A percentile compares a stretch with the other conserved stretches of the same genome.
Evolutionary conservation across 192 early-diverging fungal species (phyloP).

Genomic region (Linnemannia hyalina): DNA sequence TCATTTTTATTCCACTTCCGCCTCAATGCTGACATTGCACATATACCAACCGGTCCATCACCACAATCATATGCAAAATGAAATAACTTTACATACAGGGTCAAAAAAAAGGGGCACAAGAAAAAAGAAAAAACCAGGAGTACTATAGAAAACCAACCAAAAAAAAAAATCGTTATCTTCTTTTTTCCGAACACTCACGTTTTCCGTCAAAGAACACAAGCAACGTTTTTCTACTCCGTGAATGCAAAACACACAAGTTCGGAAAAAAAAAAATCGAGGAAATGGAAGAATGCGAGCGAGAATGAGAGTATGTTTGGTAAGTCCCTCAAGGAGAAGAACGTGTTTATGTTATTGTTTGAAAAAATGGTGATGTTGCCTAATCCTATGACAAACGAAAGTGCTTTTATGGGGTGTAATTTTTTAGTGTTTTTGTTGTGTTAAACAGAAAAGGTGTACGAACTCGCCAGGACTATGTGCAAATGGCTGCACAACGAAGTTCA

Average conservation of each 20-base stretch:
- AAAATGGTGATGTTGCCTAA: background rate
- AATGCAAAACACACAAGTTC: background rate
- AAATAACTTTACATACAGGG: too few relatives aligned
- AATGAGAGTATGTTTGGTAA: background rate
- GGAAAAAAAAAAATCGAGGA: background rate
- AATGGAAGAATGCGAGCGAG: background rate
- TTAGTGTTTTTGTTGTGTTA: background rate
- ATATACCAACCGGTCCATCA: background rate
- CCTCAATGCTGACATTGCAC: background rate
- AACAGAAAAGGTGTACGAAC: background rate
- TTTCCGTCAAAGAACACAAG: too few relatives aligned
- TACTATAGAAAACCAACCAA: too few relatives aligned
- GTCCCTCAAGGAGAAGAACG: background rate
- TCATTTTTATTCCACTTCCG: background rate
- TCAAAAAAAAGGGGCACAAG: too few relatives aligned
- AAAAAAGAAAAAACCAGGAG: too few relatives aligned
- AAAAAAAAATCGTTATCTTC: too few relatives aligned
- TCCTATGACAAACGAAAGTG: background rate
- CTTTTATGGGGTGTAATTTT: background rate
- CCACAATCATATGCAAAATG: too few relatives aligned
- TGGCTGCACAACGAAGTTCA: background rate
- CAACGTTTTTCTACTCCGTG: background rate
- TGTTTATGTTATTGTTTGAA: conserved; percentile 1
- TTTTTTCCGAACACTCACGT: too few relatives aligned
- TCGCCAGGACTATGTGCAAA: background rate